Evolutionary conservation across 2,329 filamentous ascomycete species (phyloP).

Genomic region (Phyllosticta citriasiana): DNA sequence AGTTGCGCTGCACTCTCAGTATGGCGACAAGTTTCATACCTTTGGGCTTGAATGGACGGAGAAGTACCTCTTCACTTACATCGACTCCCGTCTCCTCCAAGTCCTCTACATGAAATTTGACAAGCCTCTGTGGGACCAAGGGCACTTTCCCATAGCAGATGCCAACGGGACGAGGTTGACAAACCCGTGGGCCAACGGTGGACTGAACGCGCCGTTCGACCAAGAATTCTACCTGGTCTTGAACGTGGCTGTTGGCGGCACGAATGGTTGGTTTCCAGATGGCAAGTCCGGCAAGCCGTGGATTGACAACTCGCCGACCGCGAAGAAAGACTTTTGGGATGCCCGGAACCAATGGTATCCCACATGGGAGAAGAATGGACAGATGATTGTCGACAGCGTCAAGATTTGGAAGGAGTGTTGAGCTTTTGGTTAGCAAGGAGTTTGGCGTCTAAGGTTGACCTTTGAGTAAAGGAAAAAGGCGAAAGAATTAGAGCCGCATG

Average conservation of each 20-base stretch:
- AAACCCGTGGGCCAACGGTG: slow-evolving; percentile 27
- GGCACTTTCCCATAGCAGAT: slow-evolving; percentile 24
- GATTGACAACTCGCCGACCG: slow-evolving; percentile 6
- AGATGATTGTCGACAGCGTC: slow-evolving; percentile 14
- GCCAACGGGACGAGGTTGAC: slow-evolving; percentile 27
- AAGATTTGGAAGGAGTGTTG: slow-evolving; percentile 15
- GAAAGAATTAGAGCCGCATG: background rate
- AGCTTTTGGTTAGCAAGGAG: background rate
- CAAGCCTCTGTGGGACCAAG: slow-evolving; percentile 28
- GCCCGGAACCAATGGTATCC: slow-evolving; percentile 3
- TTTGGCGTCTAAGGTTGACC: background rate
- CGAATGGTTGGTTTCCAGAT: slow-evolving; percentile 8
- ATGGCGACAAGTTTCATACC: slow-evolving; percentile 38
- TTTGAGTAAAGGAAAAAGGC: background rate
- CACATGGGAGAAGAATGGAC: slow-evolving; percentile 13
- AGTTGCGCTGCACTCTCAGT: slow-evolving; percentile 14
- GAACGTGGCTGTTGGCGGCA: slow-evolving; percentile 26
- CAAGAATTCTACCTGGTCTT: slow-evolving; percentile 33
- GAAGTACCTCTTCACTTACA: slow-evolving; percentile 45
- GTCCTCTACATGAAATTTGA: slow-evolving; percentile 8
- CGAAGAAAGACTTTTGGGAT: slow-evolving; percentile 11
- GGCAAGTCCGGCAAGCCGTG: slow-evolving; percentile 11
- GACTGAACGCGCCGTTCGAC: slow-evolving; percentile 29
- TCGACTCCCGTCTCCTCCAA: slow-evolving; percentile 28
- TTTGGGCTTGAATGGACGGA: slow-evolving; percentile 45